Conservation (phyloP, 805 yeast genomes). For the Candida khao-thaluensis region DNA sequence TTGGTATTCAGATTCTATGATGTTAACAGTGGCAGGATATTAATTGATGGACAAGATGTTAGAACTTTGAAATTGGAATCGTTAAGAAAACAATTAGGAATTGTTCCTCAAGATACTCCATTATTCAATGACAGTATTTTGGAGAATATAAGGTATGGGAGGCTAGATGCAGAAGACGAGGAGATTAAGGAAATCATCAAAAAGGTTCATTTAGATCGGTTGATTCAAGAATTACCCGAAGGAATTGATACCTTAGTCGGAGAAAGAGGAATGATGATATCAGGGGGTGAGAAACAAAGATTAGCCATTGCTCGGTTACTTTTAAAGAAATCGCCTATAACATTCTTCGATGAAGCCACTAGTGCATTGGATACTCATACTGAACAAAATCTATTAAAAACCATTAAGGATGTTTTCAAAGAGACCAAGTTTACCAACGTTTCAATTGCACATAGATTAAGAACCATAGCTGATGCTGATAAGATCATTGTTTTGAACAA, state of each 20-base stretch:
- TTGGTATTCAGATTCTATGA: conserved; percentile 90
- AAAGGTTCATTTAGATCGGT: conserved; percentile 64
- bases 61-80: conserved; percentile 71
- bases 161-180: conserved; percentile 66
- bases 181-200: conserved; percentile 65
- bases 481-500: conserved; percentile 82
- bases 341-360: conserved; percentile 96
- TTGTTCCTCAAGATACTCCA: conserved; percentile 98
- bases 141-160: conserved; percentile 87
- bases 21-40: conserved; percentile 69
- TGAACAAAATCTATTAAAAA: conserved; percentile 76
- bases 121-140: conserved; percentile 85
- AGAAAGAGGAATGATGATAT: conserved; percentile 97
- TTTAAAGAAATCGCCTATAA: conserved; percentile 80
- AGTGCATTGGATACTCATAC: conserved; percentile 96
- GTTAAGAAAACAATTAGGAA: conserved; percentile 73
- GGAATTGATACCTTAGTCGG: conserved; percentile 89
- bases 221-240: conserved; percentile 73
- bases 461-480: conserved; percentile 93
- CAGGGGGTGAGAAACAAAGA: conserved; percentile 98
- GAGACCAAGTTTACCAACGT: conserved; percentile 68
- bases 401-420: conserved; percentile 66
- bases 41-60: conserved; percentile 88
- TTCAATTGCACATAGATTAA: conserved; percentile 88
- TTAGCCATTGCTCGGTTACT: conserved; percentile 91